Base-by-base conservation (phyloP, 176 grass and related monocot genomes). In the Aegilops speltoides region DNA sequence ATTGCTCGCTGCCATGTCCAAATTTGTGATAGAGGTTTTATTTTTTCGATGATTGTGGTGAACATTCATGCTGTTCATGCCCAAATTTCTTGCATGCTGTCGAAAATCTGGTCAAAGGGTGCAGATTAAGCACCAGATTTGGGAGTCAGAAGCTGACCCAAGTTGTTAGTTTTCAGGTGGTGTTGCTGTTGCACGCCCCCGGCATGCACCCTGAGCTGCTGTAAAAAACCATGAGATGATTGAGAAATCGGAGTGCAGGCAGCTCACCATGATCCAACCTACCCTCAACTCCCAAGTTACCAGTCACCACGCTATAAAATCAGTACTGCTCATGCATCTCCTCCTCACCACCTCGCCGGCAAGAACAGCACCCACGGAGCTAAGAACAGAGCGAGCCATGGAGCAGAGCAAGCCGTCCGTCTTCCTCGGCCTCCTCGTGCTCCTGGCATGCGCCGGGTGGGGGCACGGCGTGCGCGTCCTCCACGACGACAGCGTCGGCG, bases 261-360 rank as follows among this genome's bases (percentile, higher is more conserved):
- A 84, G 81, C 86, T 85, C 63, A 88, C 86, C 86, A 68, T 60
- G 76, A 87, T 80, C 85, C 61, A 87, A 91, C 89, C 89, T 63
- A 91, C 76, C 76, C 14, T 20, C 36, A 22, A 2, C 11, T 71
- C n/a, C n/a, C n/a, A n/a, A n/a, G n/a, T n/a, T n/a, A n/a, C n/a
- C n/a, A n/a, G n/a, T n/a, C n/a, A n/a, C n/a, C n/a, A n/a, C n/a
- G 63, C 77, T 88, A 85, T 88, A 88, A 85, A 33, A 22, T 1
- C 19, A 54, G n/a, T 2, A 8, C 0, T 10, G 32, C 28, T 36
- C 29, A 5, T 32, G 13, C 65, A 2, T 41, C 68, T 22, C 26
- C 79, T 32, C 20, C 5, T 52, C 83, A 52, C 46, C 11, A 33
- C 40, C 38, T 90, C 79, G 62, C 33, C 23, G 4, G 32, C 19